Conservation (phyloP, 2,329 filamentous ascomycete genomes). For the Ascochyta pisi region DNA sequence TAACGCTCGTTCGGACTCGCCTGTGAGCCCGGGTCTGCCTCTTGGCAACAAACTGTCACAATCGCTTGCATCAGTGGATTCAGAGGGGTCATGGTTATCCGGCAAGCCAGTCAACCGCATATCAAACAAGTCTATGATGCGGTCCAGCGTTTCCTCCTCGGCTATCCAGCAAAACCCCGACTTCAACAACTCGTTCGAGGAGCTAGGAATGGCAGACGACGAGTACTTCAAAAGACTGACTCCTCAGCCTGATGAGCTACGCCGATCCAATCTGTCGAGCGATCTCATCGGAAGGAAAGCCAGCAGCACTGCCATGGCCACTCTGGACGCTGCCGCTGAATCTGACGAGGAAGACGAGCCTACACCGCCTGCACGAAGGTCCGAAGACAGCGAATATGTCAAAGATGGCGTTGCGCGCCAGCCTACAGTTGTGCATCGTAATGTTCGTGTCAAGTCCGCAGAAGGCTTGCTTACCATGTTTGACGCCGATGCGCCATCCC, state of each 20-base stretch:
- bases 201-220: constrained; percentile 70
- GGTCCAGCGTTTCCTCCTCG: constrained; percentile 56
- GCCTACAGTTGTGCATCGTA: constrained; percentile 69
- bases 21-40: constrained; percentile 45
- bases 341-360: constrained; percentile 49
- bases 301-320: constrained; percentile 56
- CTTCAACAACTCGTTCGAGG: constrained; percentile 68
- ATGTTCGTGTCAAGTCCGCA: constrained; percentile 65
- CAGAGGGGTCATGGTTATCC: constrained; percentile 94
- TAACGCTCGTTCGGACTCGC: constrained; percentile 52
- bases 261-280: constrained; percentile 37
- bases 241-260: constrained; percentile 54
- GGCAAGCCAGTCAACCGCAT: constrained; percentile 66
- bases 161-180: constrained; percentile 57
- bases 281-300: constrained; percentile 42
- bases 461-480: constrained; percentile 66
- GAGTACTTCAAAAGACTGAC: constrained; percentile 72
- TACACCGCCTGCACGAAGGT: constrained; percentile 26
- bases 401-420: constrained; percentile 62
- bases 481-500: constrained; percentile 40
- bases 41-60: constrained; percentile 65
- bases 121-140: constrained; percentile 54
- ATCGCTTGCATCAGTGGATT: constrained; percentile 92
- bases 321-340: constrained; percentile 43
- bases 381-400: constrained; percentile 53